These are phyloP conservation scores for Crithidia acanthocephali DNA, from an alignment of 208 protist genomes.

Conservation along the genomic window DNA sequence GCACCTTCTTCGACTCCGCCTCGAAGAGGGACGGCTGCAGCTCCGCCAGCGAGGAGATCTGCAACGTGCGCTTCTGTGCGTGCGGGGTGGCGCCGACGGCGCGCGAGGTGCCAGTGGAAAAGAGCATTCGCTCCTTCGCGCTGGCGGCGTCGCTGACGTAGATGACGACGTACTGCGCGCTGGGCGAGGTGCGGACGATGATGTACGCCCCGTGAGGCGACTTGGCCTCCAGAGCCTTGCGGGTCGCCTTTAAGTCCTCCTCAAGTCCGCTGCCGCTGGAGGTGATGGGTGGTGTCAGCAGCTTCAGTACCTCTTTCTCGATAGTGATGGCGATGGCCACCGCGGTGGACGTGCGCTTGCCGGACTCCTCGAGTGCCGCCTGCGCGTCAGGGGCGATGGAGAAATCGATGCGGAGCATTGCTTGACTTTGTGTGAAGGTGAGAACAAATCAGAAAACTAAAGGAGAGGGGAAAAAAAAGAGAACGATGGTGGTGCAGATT, in stretches of 20 bases:
- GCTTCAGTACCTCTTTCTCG: constrained; percentile 51
- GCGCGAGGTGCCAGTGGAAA: constrained; percentile 49
- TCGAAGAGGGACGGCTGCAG: constrained; percentile 52
- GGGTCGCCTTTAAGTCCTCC: constrained; percentile 40
- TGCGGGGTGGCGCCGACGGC: constrained; percentile 29
- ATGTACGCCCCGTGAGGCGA: constrained; percentile 45
- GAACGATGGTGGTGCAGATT: background rate
- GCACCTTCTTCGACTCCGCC: constrained; percentile 32
- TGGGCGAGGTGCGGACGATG: constrained; percentile 43
- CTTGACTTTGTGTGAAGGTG: background rate
- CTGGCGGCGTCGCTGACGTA: constrained; percentile 55
- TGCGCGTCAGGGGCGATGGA: constrained; percentile 47
- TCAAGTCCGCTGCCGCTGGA: constrained; percentile 34
- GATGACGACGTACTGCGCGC: constrained; percentile 42
- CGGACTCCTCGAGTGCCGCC: constrained; percentile 43
- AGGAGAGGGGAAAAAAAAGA: background rate
- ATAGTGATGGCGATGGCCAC: constrained; percentile 53
- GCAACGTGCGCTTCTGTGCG: constrained; percentile 39
- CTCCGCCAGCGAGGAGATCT: constrained; percentile 40
- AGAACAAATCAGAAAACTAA: background rate
- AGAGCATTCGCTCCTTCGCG: constrained; percentile 70
- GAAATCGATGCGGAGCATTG: constrained; percentile 68
- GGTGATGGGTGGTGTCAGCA: constrained; percentile 40
- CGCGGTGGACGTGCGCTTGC: constrained; percentile 29
- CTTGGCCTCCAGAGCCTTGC: constrained; percentile 30